Evolutionary conservation across 2,329 filamentous ascomycete genomes (phyloP), one percentile per base, ranked within the genome.

Genomic region (Diplocarpon rosae): DNA sequence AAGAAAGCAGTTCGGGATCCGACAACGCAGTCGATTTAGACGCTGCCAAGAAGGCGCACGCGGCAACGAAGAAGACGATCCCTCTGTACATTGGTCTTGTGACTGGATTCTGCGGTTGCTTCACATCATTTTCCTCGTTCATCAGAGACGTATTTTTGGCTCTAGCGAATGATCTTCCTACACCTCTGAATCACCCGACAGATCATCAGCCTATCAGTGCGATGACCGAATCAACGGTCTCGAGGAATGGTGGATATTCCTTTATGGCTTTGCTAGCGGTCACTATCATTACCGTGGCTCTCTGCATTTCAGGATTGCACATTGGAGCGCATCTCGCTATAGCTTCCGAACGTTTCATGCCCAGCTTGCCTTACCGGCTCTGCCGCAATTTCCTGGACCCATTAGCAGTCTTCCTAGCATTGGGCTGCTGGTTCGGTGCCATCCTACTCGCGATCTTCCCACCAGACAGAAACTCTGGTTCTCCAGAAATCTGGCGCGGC

Each of bases 71-170:
- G 61, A 94, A 93, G 67, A 85, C 84, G 0, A 83, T 94, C 24
- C 89, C 90, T 0, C 69, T 95, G 0, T 95, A 93, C 59, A 83
- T 94, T 47, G 89, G 85, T 40, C 75, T 95, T 5, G 77, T 85
- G 0, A 94, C 84, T 0, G 90, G 84, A 10, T 92, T 92, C 63
- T 94, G 87, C 57, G 86, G 90, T 50, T 89, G 84, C 53, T 85
- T 92, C 58, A 95, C 89, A 0, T 89, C 83, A 9, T 95, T 95
- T 64, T 94, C 88, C 0, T 79, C 81, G 15, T 93, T 94, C 60
- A 80, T 89, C 37, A 75, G 85, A 6, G 89, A 94, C 56, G 65
- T 73, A 12, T 94, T 93, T 60, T 72, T 94, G 16, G 82, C 85
- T 0, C 65, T 93, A 14, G 80, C 85, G 3, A 92, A 95, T 59